Base-by-base conservation (phyloP, 768 basidiomycete species). In the Asterophora parasitica region DNA sequence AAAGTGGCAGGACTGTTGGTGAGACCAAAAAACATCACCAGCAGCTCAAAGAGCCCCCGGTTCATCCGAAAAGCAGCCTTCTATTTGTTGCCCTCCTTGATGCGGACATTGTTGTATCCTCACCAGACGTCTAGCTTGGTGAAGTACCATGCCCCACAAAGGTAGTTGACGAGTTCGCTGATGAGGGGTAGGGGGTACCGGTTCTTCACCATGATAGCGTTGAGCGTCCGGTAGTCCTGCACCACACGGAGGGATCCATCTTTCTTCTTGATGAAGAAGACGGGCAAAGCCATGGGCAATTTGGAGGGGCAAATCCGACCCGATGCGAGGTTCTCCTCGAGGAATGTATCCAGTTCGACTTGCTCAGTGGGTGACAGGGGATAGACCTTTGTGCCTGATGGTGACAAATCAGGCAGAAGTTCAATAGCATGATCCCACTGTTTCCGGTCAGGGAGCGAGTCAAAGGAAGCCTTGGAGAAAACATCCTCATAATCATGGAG, bases 61-160 rank as follows among this genome's bases (percentile, higher is more conserved):
- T 62, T 58, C 0, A 64, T 69, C 0, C 54, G 41, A 52, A 80
- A 70, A 12, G 63, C 68, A 1, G 64, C 71, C 51, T 73, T 77
- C 62, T 60, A 66, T 54, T 74, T 60, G 42, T 75, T 63, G 1
- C 70, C 72, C 35, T 68, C 60, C 20, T 61, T 64, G 17, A 77
- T 58, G 5, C 51, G 26, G 16, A 62, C 40, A 9, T 69, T 66
- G 49, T 74, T 65, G 51, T 66, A 78, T 0, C 66, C 69, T 40
- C 61, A 62, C 9, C 61, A 49, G 4, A 77, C 58, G 52, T 78
- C 69, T 16, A 77, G 47, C 33, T 65, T 65, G 0, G 63, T 62
- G 50, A 68, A 72, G 16, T 61, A 42, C 8, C 50, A 48, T 15
- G 63, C 58, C 10, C 50, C 51, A 1, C 45, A 30, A 0, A 68